These are phyloP conservation scores for Colletotrichum kahawae DNA, from an alignment of 2,329 filamentous ascomycete species.

Conservation along the genomic window DNA sequence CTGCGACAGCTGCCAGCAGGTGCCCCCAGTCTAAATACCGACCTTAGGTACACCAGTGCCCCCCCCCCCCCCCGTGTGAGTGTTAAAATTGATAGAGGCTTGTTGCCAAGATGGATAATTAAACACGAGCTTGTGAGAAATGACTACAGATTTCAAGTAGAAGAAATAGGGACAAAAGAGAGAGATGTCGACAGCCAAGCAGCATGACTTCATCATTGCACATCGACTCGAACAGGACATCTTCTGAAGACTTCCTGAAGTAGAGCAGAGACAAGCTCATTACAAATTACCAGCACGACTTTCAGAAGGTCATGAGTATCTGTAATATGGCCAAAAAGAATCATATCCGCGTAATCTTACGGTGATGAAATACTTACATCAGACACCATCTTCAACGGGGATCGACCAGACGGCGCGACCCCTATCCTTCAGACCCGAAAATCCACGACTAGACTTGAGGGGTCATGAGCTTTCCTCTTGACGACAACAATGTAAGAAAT, in stretches of 20 bases:
- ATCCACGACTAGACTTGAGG: background rate
- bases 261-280: background rate
- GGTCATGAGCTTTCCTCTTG: background rate
- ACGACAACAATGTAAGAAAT: background rate
- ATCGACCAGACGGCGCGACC: background rate
- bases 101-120: background rate
- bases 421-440: background rate
- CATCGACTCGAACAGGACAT: background rate
- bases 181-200: background rate
- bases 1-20: background rate
- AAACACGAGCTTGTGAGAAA: background rate
- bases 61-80: background rate
- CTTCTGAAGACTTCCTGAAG: background rate
- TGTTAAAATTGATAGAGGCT: background rate
- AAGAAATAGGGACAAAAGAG: accelerated
- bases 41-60: no score
- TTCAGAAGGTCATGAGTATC: background rate
- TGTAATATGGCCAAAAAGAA: background rate
- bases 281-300: accelerated
- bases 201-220: background rate
- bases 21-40: background rate
- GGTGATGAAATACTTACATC: background rate
- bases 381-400: background rate
- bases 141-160: background rate
- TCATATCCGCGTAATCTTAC: background rate